These are phyloP conservation scores for Elaeis oleifera DNA, from an alignment of 202 grass and related monocot genomes.

Conservation along the genomic window DNA sequence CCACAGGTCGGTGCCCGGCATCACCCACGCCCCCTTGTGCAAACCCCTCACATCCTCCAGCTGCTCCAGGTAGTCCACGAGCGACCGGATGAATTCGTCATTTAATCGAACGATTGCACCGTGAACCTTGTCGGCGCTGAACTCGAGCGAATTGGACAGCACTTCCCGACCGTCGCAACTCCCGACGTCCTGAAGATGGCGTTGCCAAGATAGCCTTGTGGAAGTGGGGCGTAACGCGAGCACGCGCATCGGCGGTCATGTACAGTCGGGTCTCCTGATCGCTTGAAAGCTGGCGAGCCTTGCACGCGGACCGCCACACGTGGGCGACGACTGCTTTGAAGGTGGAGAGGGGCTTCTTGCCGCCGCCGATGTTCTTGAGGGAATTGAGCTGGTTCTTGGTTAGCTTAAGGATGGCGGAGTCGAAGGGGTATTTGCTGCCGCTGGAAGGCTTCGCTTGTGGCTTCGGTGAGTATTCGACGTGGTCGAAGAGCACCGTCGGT, in stretches of 20 bases:
- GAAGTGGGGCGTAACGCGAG: slow-evolving; percentile 18
- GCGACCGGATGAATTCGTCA: slow-evolving; percentile 19
- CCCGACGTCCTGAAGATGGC: slow-evolving; percentile 13
- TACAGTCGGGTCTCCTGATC: slow-evolving; percentile 7
- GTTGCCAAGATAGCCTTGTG: slow-evolving; percentile 21
- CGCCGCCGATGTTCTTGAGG: neutral
- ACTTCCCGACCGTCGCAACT: slow-evolving; percentile 5
- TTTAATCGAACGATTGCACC: slow-evolving; percentile 2
- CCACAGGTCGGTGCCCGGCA: slow-evolving; percentile 2
- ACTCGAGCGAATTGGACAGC: neutral
- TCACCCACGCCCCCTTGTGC: neutral
- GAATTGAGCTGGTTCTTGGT: neutral
- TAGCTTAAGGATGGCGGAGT: slow-evolving; percentile 11
- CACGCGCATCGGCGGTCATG: slow-evolving; percentile 12
- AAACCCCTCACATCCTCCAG: neutral
- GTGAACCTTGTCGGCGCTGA: neutral
- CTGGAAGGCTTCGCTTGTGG: neutral
- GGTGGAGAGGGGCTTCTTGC: slow-evolving; percentile 3
- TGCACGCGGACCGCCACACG: slow-evolving; percentile 29
- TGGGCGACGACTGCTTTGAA: slow-evolving; percentile 16
- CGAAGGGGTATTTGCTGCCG: neutral
- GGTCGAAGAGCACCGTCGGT: slow-evolving; percentile 8
- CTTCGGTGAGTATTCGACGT: slow-evolving; percentile 1
- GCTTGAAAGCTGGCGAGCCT: neutral
- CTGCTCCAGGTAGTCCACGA: slow-evolving; percentile 16